phyloP scores from a whole-genome alignment of 805 yeast genomes.

The Cyberlindnera maritima region DNA sequence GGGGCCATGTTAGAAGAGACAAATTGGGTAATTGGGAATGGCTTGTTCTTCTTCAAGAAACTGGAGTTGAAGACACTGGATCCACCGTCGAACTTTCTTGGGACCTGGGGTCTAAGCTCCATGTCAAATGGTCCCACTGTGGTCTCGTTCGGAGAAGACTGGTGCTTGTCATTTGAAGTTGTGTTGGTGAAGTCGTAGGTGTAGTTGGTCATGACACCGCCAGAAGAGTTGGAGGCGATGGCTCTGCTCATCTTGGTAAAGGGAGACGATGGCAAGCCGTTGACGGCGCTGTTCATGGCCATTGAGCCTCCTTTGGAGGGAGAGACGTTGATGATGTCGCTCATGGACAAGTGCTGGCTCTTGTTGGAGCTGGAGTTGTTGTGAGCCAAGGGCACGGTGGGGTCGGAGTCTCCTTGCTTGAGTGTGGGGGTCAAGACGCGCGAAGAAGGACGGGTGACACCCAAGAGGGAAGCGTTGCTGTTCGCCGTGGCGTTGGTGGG shows the following conservation, averaged over 20 bases:
- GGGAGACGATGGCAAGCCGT: conserved; percentile 2
- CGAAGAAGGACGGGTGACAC: background rate
- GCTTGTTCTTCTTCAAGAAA: conserved; percentile 1
- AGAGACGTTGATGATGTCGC: conserved; percentile 7
- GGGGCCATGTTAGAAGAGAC: background rate
- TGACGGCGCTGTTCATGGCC: background rate
- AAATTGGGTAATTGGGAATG: background rate
- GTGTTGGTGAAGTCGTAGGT: conserved; percentile 1
- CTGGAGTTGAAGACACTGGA: conserved; percentile 5
- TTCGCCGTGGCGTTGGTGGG: background rate
- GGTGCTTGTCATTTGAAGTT: background rate
- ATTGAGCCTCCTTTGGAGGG: background rate
- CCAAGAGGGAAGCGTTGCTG: background rate
- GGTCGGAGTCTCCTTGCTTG: background rate
- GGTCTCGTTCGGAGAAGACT: conserved; percentile 2
- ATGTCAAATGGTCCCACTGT: conserved; percentile 12
- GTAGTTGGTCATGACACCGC: conserved; percentile 1
- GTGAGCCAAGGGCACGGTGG: background rate
- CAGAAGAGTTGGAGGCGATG: background rate
- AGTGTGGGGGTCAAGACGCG: background rate
- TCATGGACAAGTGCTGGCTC: conserved; percentile 1
- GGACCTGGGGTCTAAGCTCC: conserved; percentile 5
- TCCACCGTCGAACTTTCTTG: conserved; percentile 1
- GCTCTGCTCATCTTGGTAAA: conserved; percentile 1
- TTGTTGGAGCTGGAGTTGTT: conserved; percentile 1